These are phyloP conservation scores for Psilocybe sp. DNA, from an alignment of 768 basidiomycete species.

Conservation along the genomic window DNA sequence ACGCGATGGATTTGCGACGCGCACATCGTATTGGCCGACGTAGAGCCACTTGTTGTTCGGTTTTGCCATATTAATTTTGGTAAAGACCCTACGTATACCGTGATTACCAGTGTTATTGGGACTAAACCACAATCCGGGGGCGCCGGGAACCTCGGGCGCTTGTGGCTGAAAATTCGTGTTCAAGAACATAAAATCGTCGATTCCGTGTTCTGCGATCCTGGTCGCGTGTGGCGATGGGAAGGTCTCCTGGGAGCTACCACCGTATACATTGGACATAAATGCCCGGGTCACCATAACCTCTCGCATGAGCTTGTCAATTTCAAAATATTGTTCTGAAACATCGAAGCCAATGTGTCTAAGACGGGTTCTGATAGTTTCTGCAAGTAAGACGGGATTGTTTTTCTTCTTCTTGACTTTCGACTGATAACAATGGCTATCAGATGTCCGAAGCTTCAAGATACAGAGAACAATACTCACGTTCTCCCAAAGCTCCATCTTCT, in stretches of 20 bases:
- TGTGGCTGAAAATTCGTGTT: constrained; percentile 21
- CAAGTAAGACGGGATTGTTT: neutral
- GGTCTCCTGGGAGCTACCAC: constrained; percentile 19
- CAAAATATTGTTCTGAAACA: neutral
- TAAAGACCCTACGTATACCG: constrained; percentile 31
- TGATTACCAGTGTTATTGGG: constrained; percentile 10
- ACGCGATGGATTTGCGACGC: no score
- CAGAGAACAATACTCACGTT: no score
- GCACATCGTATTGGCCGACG: constrained; percentile 29
- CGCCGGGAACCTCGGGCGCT: constrained; percentile 26
- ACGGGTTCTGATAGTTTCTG: neutral
- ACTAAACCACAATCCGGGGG: constrained; percentile 23
- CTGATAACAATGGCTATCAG: neutral
- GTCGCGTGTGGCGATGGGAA: constrained; percentile 13
- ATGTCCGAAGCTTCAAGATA: no score
- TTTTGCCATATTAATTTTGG: constrained; percentile 23
- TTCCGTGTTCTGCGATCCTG: constrained; percentile 17
- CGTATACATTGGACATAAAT: constrained; percentile 19
- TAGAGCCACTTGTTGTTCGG: constrained; percentile 24
- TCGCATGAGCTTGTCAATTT: neutral
- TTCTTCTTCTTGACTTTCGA: constrained; percentile 1
- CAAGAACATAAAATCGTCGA: constrained; percentile 27
- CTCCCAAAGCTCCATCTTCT: no score
- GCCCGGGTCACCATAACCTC: constrained; percentile 4
- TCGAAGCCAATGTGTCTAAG: constrained; percentile 2